Evolutionary conservation across 352 stramenopile genomes (phyloP).

Genomic region (Globisporangium okanoganense): DNA sequence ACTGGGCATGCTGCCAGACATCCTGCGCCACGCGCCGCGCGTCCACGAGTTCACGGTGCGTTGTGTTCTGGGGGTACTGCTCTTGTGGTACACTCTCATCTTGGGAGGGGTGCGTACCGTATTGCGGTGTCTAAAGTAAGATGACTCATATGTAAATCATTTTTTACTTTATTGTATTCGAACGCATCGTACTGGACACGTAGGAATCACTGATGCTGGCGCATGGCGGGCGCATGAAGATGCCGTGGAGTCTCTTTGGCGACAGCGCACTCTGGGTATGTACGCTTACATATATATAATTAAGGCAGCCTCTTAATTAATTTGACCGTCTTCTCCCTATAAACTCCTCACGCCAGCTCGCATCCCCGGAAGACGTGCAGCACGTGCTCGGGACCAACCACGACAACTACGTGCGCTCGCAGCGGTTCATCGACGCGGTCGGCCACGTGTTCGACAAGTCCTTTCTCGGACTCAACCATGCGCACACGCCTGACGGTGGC

Average conservation of each 20-base stretch:
- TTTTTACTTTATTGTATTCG: too few species aligned
- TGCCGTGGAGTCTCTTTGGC: too few species aligned
- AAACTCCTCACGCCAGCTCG: slow-evolving; percentile 32
- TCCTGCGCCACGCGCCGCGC: slow-evolving; percentile 6
- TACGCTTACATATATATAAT: too few species aligned
- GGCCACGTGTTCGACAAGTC: slow-evolving; percentile 56
- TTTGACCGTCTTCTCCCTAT: too few species aligned
- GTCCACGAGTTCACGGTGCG: slow-evolving; percentile 16
- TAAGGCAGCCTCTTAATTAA: too few species aligned
- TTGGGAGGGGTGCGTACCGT: background rate
- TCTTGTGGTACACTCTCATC: background rate
- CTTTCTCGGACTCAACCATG: slow-evolving; percentile 40
- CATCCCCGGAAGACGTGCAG: slow-evolving; percentile 49
- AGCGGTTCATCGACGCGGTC: slow-evolving; percentile 58
- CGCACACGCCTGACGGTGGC: slow-evolving; percentile 14
- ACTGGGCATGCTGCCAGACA: slow-evolving; percentile 7
- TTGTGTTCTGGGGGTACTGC: background rate
- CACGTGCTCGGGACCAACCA: slow-evolving; percentile 65
- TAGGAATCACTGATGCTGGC: too few species aligned
- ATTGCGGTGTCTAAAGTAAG: too few species aligned
- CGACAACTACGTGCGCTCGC: slow-evolving; percentile 62
- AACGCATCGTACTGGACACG: too few species aligned
- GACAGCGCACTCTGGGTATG: too few species aligned
- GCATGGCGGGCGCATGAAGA: too few species aligned
- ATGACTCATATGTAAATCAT: too few species aligned